Evolutionary conservation across 495 filamentous ascomycete genomes (phyloP).

Genomic region (Emericellopsis terricola): DNA sequence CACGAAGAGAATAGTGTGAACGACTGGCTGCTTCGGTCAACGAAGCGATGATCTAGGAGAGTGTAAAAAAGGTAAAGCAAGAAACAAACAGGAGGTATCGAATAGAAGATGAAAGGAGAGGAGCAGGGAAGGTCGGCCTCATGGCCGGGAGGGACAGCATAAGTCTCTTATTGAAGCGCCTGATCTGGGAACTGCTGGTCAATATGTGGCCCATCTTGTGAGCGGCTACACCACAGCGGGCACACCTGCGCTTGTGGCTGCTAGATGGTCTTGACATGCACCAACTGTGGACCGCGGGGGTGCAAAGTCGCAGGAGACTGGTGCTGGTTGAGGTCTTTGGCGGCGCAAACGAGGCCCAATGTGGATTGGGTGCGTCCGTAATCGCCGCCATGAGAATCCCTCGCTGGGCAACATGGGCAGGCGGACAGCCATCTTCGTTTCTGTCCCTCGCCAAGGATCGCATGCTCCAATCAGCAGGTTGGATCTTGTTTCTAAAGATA

Average conservation of each 20-base stretch:
- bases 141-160: slow-evolving; percentile 7
- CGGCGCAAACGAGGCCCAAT: too few relatives aligned
- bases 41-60: slow-evolving; percentile 22
- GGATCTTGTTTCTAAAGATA: background rate
- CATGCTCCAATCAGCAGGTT: background rate
- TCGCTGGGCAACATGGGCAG: too few relatives aligned
- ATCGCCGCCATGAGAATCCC: too few relatives aligned
- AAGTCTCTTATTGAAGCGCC: slow-evolving; percentile 11
- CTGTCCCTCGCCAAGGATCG: too few relatives aligned
- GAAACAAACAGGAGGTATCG: slow-evolving; percentile 15
- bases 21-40: slow-evolving; percentile 32
- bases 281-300: too few relatives aligned
- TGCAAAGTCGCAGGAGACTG: too few relatives aligned
- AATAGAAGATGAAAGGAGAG: slow-evolving; percentile 12
- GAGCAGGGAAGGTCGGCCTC: slow-evolving; percentile 6
- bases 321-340: too few relatives aligned
- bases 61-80: slow-evolving; percentile 3
- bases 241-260: too few relatives aligned
- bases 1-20: slow-evolving; percentile 12
- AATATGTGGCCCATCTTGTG: slow-evolving; percentile 1
- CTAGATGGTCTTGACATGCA: too few relatives aligned
- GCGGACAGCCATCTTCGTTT: too few relatives aligned
- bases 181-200: background rate
- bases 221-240: slow-evolving; percentile 2
- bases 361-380: too few relatives aligned